Base-by-base conservation (phyloP, 78 protist genomes). In the Planoprotostelium fungivorum region DNA sequence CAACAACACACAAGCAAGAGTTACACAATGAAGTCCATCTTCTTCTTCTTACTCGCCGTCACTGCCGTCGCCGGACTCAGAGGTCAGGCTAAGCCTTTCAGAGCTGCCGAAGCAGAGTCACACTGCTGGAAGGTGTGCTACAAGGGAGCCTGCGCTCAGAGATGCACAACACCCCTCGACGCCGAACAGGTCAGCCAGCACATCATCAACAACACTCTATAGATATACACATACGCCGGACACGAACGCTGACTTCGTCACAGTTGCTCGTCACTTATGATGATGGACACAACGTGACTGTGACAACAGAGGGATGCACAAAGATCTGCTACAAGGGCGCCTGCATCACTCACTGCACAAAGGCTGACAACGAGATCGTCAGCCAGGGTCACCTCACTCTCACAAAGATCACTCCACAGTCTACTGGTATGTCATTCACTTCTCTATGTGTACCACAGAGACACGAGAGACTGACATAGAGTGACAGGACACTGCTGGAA, bases 401-500 rank as follows among this genome's bases (percentile, higher is more conserved):
- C 16, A 51, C 73, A 5, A 51, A 51, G 73, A 5, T 51, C 73
- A 16, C 73, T 16, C 73, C 73, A 51, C 31, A 51, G 31, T 51
- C 73, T 51, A 16, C 73, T 25, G 16, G 73, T 51, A 16, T 25
- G 73, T 51, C 5, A 16, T 25, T 25, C 73, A 51, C 73, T 16
- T 51, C 73, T 25, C 16, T 51, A 51, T 51, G 5, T 51, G 73
- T 16, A 51, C 31, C 5, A 51, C 73, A 51, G n/a, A n/a, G n/a
- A n/a, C n/a, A n/a, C n/a, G n/a, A n/a, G n/a, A n/a, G n/a, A n/a
- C n/a, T n/a, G n/a, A n/a, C n/a, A n/a, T n/a, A n/a, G n/a, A n/a
- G n/a, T n/a, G n/a, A n/a, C n/a, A n/a, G n/a, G n/a, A 51, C 73
- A 51, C 73, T 51, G 73, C 73, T 51, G 73, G 73, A 51, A 51